These are phyloP conservation scores for Adansonia gregorii DNA, from an alignment of 441 rosid genomes.

Conservation along the genomic window DNA sequence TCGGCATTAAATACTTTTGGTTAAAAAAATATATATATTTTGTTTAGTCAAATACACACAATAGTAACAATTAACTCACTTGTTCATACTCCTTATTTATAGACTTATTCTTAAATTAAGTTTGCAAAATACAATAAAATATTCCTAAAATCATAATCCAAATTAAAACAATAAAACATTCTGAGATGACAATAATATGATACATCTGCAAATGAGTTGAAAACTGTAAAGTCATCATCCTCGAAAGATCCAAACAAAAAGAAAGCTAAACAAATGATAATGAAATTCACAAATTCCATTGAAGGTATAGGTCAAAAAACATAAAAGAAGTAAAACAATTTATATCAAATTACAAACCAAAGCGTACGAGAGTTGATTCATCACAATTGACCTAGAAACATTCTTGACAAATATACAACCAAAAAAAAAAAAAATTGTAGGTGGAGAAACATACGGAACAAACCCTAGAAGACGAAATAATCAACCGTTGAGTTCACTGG, in stretches of 20 bases:
- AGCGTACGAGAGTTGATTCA: neutral
- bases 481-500: constrained; percentile 33
- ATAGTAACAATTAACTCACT: neutral
- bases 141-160: neutral
- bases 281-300: neutral
- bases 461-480: constrained; percentile 31
- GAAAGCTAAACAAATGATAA: neutral
- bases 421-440: neutral
- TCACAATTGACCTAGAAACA: neutral
- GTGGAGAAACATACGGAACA: neutral
- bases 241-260: neutral
- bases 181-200: neutral
- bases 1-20: neutral
- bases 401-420: neutral
- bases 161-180: neutral
- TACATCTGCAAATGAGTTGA: neutral
- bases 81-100: neutral
- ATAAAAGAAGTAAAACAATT: neutral
- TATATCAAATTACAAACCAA: neutral
- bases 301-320: neutral
- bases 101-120: neutral
- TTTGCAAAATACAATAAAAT: neutral
- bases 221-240: neutral
- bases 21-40: neutral
- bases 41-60: neutral